Conservation (phyloP, 2,329 filamentous ascomycete species). For the Teratosphaeria gauchensis region DNA sequence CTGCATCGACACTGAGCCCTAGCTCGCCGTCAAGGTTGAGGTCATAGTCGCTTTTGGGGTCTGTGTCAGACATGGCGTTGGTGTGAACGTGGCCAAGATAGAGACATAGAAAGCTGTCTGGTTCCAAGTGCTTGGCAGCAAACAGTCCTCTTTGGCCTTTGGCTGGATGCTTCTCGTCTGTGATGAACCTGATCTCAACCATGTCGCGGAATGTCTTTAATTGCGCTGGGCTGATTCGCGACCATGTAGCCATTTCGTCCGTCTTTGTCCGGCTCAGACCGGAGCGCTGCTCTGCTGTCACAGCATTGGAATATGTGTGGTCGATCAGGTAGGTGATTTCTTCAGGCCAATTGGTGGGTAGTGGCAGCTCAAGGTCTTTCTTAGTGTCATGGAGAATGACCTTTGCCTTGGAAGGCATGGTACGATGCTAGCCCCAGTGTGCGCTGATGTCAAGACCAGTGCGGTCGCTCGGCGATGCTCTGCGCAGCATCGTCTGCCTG, state of each 20-base stretch:
- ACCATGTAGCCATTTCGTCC: slow-evolving; percentile 13
- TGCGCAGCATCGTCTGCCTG: background rate
- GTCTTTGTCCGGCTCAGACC: slow-evolving; percentile 17
- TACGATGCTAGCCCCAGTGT: background rate
- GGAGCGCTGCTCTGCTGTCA: slow-evolving; percentile 15
- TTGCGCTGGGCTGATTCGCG: slow-evolving; percentile 12
- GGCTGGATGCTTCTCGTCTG: slow-evolving; percentile 36
- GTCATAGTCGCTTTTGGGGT: slow-evolving; percentile 41
- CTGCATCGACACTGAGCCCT: slow-evolving; percentile 40
- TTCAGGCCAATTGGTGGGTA: slow-evolving; percentile 23
- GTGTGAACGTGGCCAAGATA: slow-evolving; percentile 43
- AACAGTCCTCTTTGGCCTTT: slow-evolving; percentile 39
- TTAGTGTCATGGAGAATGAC: background rate
- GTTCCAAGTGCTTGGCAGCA: slow-evolving; percentile 34
- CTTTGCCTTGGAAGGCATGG: background rate
- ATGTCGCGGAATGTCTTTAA: slow-evolving; percentile 25
- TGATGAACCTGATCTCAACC: slow-evolving; percentile 35
- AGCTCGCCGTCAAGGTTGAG: slow-evolving; percentile 41
- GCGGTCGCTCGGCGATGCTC: background rate
- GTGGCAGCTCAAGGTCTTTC: background rate
- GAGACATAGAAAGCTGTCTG: slow-evolving; percentile 39
- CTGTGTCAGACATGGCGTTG: slow-evolving; percentile 32
- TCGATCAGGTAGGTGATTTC: slow-evolving; percentile 22
- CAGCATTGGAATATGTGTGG: slow-evolving; percentile 21
- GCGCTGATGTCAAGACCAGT: background rate